Base-by-base conservation (phyloP, 2,329 filamentous ascomycete genomes). In the Colletotrichum liaoningense region DNA sequence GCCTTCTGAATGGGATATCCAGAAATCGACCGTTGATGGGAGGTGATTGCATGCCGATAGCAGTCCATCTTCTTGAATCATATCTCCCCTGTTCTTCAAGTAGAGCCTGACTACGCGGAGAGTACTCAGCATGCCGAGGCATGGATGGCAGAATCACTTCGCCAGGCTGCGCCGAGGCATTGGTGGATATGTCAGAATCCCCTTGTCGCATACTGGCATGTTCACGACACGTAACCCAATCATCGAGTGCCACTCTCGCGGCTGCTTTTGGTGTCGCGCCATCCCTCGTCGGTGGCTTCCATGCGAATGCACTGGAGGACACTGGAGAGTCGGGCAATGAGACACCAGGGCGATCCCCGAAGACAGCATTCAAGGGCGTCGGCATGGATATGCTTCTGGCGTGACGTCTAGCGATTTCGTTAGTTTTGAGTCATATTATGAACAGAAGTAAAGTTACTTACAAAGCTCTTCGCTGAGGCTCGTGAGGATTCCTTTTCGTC, bases 351-450 rank as follows among this genome's bases (percentile, higher is more conserved):
- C 14, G 46, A 16, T 73, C 33, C 16, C 55, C n/a, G 19, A 70
- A 73, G 3, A 73, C 60, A 2, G 35, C n/a, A 22, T 62, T 66
- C 1, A 73, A 22, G 1, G 67, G 60, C 8, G 60, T 62, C 8
- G 70, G 70, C 70, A 73, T 70, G 5, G 70, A 73, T 35, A 66
- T 70, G 14, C 67, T 73, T 19, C 70, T 73, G 3, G 67, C 55
- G 6, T 60, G 70, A 3, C 67, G 70, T 9, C 70, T 73, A 4
- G 11, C 16, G 6, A 30, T 3, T n/a, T 12, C 0, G 16, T 73
- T 33, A 70, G 55, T 7, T 5, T 4, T 49, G 8, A 2, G 3
- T 14, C 5, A 4, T 9, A 1, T 16, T 5, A 4, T 3, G 5
- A 35, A 3, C n/a, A 35, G 14, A 30, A 22, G 1, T 28, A 8